Conservation (phyloP, 768 basidiomycete species). For the Cyathus striatus region DNA sequence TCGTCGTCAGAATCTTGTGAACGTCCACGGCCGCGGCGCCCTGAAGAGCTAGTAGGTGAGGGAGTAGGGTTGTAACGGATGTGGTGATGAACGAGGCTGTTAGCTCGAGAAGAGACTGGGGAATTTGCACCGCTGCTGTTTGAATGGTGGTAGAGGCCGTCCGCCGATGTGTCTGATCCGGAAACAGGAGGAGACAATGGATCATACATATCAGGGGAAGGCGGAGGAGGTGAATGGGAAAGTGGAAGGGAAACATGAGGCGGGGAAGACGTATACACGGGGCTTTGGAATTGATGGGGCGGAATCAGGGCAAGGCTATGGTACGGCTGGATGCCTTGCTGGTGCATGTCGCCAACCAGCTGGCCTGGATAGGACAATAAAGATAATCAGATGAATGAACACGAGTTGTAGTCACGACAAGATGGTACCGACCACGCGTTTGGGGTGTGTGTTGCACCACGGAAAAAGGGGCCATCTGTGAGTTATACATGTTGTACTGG, state of each 20-base stretch:
- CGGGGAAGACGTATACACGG: constrained; percentile 56
- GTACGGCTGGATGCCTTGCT: constrained; percentile 35
- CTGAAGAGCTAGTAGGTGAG: constrained; percentile 72
- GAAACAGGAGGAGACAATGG: constrained; percentile 82
- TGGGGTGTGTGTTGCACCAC: constrained; percentile 54
- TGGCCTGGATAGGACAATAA: constrained; percentile 50
- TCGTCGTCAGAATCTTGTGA: constrained; percentile 80
- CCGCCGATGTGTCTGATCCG: constrained; percentile 85
- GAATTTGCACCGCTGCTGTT: constrained; percentile 77
- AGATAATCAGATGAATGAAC: constrained; percentile 69
- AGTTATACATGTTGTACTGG: constrained; percentile 48
- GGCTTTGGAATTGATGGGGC: constrained; percentile 57
- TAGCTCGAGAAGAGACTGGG: constrained; percentile 70
- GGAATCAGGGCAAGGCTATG: constrained; percentile 66
- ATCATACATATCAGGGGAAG: constrained; percentile 78
- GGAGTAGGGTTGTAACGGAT: constrained; percentile 79
- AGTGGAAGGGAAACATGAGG: constrained; percentile 68
- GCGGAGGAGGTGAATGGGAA: constrained; percentile 68
- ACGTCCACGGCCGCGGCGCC: constrained; percentile 60
- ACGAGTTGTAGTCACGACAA: constrained; percentile 41
- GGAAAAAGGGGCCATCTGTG: constrained; percentile 58
- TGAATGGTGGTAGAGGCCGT: constrained; percentile 76
- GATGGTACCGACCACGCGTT: constrained; percentile 56
- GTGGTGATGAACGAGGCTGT: constrained; percentile 71
- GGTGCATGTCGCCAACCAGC: constrained; percentile 64